Evolutionary conservation across 495 filamentous ascomycete genomes (phyloP), one percentile per base, ranked within the genome.

Genomic region (Daldinia loculata): DNA sequence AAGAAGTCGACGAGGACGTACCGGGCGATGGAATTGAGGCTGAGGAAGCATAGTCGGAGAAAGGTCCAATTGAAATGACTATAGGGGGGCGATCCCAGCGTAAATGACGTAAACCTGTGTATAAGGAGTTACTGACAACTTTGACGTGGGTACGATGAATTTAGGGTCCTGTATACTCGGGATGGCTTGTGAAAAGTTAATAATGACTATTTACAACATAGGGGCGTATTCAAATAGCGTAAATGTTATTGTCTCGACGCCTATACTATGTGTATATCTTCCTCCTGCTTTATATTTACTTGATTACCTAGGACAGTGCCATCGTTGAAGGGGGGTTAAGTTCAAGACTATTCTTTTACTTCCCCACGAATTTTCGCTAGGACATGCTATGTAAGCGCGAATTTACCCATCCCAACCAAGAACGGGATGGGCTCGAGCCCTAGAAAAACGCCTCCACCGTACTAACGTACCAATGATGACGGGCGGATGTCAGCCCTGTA

Each of bases 1-100:
- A 83, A 55, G 85, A 85, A 36, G 12, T 36, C 73, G 83, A 70
- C 74, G 77, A 76, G 17, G 76, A 56, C 12, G 45, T 64, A 6
- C 64, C 61, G 4, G 30, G 41, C 24, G 56, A 57, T 34, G 41
- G 60, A 22, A 41, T 60, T 41, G 56, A 61, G 50, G 38, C 38
- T 29, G 50, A n/a, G 27, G 64, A 64, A 26, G n/a, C 45, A 52
- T 72, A 65, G 48, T 64, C 52, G 26, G 14, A n/a, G 39, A 52
- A 58, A 27, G 65, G 19, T 15, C 27, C 34, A 51, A 32, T 56
- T 22, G 6, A 56, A 32, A 15, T 4, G 34, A 36, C 34, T 36
- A 36, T 36, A 36, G 34, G 36, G 52, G 29, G 57, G 19, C 7
- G 27, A 45, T 45, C 50, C 9, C 30, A 36, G 38, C 9, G 15